Evolutionary conservation across 805 yeast genomes (phyloP), one percentile per base, ranked within the genome.

Genomic region (Saccharomycopsis malanga): DNA sequence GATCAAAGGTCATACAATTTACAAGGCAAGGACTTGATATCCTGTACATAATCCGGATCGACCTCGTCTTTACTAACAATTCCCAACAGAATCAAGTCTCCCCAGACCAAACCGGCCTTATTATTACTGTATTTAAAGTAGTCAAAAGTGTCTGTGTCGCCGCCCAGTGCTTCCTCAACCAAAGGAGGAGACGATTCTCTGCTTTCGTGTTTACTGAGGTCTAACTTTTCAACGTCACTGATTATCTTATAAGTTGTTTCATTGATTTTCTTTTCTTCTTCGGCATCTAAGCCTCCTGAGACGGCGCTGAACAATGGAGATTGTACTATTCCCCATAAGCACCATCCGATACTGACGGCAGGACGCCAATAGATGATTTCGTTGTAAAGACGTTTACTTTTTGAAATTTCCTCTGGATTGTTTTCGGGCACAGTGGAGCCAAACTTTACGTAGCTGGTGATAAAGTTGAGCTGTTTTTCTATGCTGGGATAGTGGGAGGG

Each of bases 241-340:
- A 61, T 57, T 39, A 58, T 60, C 34, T 61, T 64, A 20, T 60
- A 57, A 38, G 61, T 67, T 4, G 56, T 58, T 34, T 61, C 65
- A 42, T 53, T 56, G 37, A 58, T 59, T 46, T 60, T 62, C 46
- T 56, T 57, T 57, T 77, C 77, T 18, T 76, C 76, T 40, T 80
- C 77, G 49, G 74, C 77, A 27, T 60, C 59, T 23, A 60, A 65
- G 45, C 63, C 56, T 15, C 52, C 36, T 1, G 25, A 27, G 2
- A 38, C 40, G 3, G 45, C 48, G 3, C 48, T 41, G 3, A 39
- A 39, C 36, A 66, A 48, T 15, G 77, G 87, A 54, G 83, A 79
- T 61, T 87, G 95, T 29, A 93, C 74, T 37, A 93, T 72, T 1
- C 95, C 98, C 98, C 98, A 91, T 23, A 89, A 60, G 3, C 83